Conservation (phyloP, 495 filamentous ascomycete genomes). For the Podospora comata region DNA sequence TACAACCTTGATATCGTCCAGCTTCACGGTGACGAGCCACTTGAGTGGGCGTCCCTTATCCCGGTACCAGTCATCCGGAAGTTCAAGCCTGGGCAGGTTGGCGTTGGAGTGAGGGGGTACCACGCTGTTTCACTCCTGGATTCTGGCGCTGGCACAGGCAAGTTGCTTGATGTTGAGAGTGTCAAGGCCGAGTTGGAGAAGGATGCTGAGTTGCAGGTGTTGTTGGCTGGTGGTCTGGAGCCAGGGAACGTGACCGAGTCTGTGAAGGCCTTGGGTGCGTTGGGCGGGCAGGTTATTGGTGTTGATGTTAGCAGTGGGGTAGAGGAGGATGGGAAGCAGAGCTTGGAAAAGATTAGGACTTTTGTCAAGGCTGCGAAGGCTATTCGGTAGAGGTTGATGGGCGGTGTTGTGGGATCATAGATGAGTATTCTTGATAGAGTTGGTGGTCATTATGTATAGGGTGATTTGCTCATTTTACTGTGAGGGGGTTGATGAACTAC, state of each 20-base stretch:
- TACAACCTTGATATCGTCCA: constrained; percentile 88
- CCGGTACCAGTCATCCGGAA: constrained; percentile 86
- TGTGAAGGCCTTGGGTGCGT: constrained; percentile 55
- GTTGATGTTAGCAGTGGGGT: constrained; percentile 95
- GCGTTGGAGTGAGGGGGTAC: constrained; percentile 70
- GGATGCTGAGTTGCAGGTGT: constrained; percentile 59
- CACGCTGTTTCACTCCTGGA: constrained; percentile 83
- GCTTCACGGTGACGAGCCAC: constrained; percentile 83
- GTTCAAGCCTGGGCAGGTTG: constrained; percentile 69
- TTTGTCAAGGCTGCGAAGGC: constrained; percentile 75
- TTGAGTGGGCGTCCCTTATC: constrained; percentile 85
- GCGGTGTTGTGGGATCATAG: too few relatives aligned
- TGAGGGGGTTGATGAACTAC: too few relatives aligned
- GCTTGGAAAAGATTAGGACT: constrained; percentile 71
- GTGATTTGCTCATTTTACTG: too few relatives aligned
- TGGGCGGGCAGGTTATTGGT: constrained; percentile 61
- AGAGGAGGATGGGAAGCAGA: constrained; percentile 78
- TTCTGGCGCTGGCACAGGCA: constrained; percentile 77
- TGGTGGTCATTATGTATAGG: too few relatives aligned
- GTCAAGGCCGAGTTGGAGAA: constrained; percentile 60
- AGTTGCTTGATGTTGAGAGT: constrained; percentile 63
- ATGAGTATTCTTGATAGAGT: too few relatives aligned
- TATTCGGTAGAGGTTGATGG: constrained; percentile 29
- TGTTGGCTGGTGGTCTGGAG: constrained; percentile 81
- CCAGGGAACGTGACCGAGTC: constrained; percentile 68